Conservation (phyloP, 1,139 yeast genomes). For the Hansenula sp. region DNA sequence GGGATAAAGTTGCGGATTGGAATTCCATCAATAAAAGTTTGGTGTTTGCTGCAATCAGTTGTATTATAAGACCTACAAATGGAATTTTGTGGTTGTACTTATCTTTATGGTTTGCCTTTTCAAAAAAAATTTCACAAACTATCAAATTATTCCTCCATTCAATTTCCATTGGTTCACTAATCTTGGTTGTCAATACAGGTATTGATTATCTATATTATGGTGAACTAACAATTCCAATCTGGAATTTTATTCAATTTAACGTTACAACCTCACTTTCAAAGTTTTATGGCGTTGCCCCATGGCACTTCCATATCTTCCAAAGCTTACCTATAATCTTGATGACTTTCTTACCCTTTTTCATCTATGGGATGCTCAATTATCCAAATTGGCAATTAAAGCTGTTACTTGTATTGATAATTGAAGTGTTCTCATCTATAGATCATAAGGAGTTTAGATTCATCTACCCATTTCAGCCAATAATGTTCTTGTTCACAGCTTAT, state of each 20-base stretch:
- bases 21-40: conserved; percentile 23
- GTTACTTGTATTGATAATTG: conserved; percentile 35
- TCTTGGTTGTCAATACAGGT: conserved; percentile 32
- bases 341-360: conserved; percentile 60
- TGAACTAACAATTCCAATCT: conserved; percentile 54
- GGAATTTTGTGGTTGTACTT: conserved; percentile 66
- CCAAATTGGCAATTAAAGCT: conserved; percentile 15
- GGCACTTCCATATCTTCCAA: conserved; percentile 83
- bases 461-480: conserved; percentile 80
- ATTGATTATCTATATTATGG: conserved; percentile 66
- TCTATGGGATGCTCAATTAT: conserved; percentile 34
- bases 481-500: conserved; percentile 40
- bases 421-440: conserved; percentile 56
- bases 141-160: conserved; percentile 23
- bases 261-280: conserved; percentile 66
- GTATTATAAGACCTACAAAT: conserved; percentile 82
- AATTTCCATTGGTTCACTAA: conserved; percentile 20
- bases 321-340: conserved; percentile 75
- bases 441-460: conserved; percentile 93
- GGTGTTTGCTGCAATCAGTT: conserved; percentile 49
- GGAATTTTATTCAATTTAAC: conserved; percentile 74
- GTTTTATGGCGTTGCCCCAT: conserved; percentile 82
- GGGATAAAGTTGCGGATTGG: conserved; percentile 32
- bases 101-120: conserved; percentile 34
- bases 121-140: conserved; percentile 9